A percentile compares a stretch with the other conserved stretches of the same genome.
phyloP scores from a whole-genome alignment of 352 stramenopile genomes.

The Aphanomyces stellatus region DNA sequence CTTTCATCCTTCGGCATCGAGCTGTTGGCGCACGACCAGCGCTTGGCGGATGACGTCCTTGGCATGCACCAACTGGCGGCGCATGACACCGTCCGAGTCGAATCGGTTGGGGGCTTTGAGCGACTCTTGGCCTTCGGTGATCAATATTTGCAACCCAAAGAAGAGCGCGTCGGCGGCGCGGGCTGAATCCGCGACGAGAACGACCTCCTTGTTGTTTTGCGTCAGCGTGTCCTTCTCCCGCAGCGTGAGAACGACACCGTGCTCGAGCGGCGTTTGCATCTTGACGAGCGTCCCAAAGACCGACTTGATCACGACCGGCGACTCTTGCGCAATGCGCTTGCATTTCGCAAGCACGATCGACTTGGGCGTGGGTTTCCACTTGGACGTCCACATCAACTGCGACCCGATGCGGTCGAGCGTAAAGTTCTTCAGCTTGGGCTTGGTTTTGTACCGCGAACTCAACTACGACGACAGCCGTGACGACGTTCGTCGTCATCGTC shows the following conservation, averaged over 20 bases:
- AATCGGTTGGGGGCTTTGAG: constrained; percentile 44
- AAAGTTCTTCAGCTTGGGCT: constrained; percentile 48
- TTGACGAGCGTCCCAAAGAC: constrained; percentile 20
- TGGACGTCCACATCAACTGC: constrained; percentile 52
- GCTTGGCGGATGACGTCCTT: constrained; percentile 51
- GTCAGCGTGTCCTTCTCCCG: too few relatives aligned
- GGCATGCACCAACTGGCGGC: constrained; percentile 48
- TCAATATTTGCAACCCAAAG: constrained; percentile 41
- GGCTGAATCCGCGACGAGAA: constrained; percentile 52
- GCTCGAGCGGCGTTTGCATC: neutral
- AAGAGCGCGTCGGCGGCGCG: constrained; percentile 48
- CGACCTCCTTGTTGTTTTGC: constrained; percentile 44
- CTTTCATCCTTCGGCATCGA: neutral
- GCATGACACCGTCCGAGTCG: constrained; percentile 51
- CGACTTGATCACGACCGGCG: constrained; percentile 33
- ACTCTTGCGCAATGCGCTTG: constrained; percentile 31
- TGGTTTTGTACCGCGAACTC: constrained; percentile 34
- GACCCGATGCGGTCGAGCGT: constrained; percentile 47
- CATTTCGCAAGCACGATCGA: constrained; percentile 42
- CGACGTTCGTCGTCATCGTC: too few relatives aligned
- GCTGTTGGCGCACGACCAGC: neutral
- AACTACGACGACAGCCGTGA: too few relatives aligned
- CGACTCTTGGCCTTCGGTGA: constrained; percentile 33
- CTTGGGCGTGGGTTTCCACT: constrained; percentile 29
- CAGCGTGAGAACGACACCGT: neutral